Percentiles rank a stretch among this genome's conserved stretches.
phyloP scores from a whole-genome alignment of 139 green algal genomes.

The Chlamydomonas applanata region DNA sequence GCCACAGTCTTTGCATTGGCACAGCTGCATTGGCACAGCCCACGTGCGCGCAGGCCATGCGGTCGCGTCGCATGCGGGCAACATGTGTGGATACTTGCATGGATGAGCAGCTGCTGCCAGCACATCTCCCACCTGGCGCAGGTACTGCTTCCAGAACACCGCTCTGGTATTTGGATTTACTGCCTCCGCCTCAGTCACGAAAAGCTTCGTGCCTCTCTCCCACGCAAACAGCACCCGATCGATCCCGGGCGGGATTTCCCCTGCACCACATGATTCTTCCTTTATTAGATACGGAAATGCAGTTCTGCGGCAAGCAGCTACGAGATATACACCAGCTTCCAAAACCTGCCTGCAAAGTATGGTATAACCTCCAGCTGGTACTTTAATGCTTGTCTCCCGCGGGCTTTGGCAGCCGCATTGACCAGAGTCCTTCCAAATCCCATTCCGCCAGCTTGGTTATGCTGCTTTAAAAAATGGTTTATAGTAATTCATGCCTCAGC shows the following conservation, averaged over 20 bases:
- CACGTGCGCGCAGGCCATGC: too few species aligned
- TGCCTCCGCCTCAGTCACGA: slow-evolving; percentile 42
- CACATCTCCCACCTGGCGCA: slow-evolving; percentile 41
- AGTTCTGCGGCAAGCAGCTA: background rate
- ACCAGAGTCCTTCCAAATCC: slow-evolving; percentile 21
- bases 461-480: too few species aligned
- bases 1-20: too few species aligned
- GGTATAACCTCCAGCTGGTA: slow-evolving; percentile 55
- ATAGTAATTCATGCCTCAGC: too few species aligned
- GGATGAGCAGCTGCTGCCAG: background rate
- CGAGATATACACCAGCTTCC: background rate
- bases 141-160: slow-evolving; percentile 55
- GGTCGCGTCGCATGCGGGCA: too few species aligned
- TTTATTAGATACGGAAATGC: background rate
- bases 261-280: slow-evolving; percentile 18
- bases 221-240: slow-evolving; percentile 42
- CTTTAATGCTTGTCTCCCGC: slow-evolving; percentile 30
- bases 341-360: slow-evolving; percentile 31
- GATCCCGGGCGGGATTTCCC: slow-evolving; percentile 42
- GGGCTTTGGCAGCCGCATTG: slow-evolving; percentile 30
- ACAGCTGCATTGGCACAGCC: too few species aligned
- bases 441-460: too few species aligned
- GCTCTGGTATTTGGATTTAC: slow-evolving; percentile 44
- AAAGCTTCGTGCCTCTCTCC: slow-evolving; percentile 52
- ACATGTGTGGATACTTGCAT: background rate